Evolutionary conservation across 257 asterid species (phyloP), one percentile per base, ranked within the genome.

Genomic region (Solanum peruvianum): DNA sequence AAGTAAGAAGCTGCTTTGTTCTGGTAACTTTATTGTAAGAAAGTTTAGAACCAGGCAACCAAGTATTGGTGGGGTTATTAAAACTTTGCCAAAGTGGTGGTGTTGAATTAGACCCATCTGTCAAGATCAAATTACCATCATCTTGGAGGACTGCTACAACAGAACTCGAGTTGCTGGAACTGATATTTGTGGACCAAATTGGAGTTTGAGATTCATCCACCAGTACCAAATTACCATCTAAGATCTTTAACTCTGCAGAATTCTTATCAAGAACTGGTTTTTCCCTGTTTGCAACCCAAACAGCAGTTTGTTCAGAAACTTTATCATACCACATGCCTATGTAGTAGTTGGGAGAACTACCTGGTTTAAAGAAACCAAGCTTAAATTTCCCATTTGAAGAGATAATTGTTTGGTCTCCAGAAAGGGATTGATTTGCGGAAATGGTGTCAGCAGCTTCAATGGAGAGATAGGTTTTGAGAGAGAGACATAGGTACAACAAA

Each of bases 1-100:
- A 96, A 87, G 91, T 95, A 58, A 96, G 88, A n/a, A 83, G 91
- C 70, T 92, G 95, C 67, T 81, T 90, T 16, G 1, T 89, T 2
- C 27, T 69, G 3, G 93, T 96, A 13, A 87, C 84, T 78, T 93
- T 96, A 69, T 95, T 87, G 9, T 90, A 94, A 2, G 94, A 86
- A 89, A 96, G 86, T 88, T 89, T 96, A 6, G 93, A 91, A 64
- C 92, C 97, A 27, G 98, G 97, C 82, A 96, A 87, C 98, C 98
- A 96, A 41, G 98, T 94, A 75, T 93, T 41, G 21, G 78, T 89
- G 4, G 95, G 95, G 67, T 91, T 9, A 89, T 93, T 93, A 52
- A 96, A 73, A 86, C 99, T 96, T 86, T 94, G 87, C 99, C 98
- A 96, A 77, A 91, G 39, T 35, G 93, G 88, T 10, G 71, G 12